phyloP scores from a whole-genome alignment of 179 eudicot genomes.

The Patellifolia procumbens region DNA sequence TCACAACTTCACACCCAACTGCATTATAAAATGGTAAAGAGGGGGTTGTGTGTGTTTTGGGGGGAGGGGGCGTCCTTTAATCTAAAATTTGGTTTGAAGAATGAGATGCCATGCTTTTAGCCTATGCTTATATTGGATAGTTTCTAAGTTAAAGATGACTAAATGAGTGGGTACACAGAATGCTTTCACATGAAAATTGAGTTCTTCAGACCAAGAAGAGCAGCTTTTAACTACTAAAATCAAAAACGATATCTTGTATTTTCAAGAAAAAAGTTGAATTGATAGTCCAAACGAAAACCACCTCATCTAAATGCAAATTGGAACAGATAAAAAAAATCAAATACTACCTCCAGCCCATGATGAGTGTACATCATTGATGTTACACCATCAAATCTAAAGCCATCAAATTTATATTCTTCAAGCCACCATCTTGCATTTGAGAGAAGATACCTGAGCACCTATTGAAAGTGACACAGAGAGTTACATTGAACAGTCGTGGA shows the following conservation, averaged over 20 bases:
- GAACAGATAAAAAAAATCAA: neutral
- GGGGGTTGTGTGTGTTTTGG: too few species aligned
- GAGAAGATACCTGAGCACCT: conserved; percentile 92
- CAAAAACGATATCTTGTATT: neutral
- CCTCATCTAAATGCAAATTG: neutral
- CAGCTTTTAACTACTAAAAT: too few species aligned
- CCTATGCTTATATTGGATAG: neutral
- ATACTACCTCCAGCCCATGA: conserved; percentile 87
- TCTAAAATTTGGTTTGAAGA: neutral
- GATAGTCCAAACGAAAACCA: neutral
- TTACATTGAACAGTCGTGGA: conserved; percentile 1
- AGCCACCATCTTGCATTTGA: conserved; percentile 99
- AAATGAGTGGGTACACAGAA: neutral
- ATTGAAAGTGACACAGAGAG: conserved; percentile 26
- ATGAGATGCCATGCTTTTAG: neutral
- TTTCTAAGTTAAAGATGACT: neutral
- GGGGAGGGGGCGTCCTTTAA: neutral
- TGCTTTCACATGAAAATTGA: neutral
- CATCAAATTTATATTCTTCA: conserved; percentile 97
- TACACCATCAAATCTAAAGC: conserved; percentile 98
- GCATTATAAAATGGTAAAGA: too few species aligned
- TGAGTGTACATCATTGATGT: conserved; percentile 99
- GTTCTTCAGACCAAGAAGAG: neutral
- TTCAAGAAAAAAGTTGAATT: neutral
- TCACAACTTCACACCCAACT: neutral